Evolutionary conservation across 2,329 filamentous ascomycete species (phyloP).

Genomic region (Endothia cerciana): DNA sequence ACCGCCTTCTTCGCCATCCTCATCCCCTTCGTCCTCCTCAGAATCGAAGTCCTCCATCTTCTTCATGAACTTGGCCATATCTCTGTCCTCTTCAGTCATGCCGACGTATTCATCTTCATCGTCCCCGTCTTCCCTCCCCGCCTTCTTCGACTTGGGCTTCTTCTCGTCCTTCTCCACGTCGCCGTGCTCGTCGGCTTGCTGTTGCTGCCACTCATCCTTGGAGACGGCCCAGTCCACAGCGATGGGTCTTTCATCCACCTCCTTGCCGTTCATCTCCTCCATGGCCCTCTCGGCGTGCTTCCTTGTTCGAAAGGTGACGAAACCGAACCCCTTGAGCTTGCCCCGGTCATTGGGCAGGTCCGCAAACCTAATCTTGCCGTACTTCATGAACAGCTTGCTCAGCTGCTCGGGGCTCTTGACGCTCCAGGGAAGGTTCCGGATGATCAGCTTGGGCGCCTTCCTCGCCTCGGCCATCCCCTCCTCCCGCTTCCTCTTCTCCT

Average conservation of each 20-base stretch:
- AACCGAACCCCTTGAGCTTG: conserved; percentile 86
- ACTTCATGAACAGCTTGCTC: conserved; percentile 77
- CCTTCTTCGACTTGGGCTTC: conserved; percentile 36
- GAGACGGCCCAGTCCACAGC: conserved; percentile 98
- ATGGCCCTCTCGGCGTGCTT: conserved; percentile 93
- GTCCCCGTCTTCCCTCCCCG: conserved; percentile 41
- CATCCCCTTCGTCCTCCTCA: conserved; percentile 49
- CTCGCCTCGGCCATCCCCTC: conserved; percentile 64
- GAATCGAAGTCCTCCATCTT: conserved; percentile 62
- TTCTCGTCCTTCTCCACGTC: conserved; percentile 42
- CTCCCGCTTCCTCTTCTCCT: conserved; percentile 56
- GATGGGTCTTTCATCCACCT: conserved; percentile 82
- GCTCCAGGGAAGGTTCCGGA: conserved; percentile 95
- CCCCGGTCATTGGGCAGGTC: conserved; percentile 80
- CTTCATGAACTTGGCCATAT: conserved; percentile 60
- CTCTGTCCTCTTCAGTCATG: conserved; percentile 44
- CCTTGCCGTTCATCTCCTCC: conserved; percentile 83
- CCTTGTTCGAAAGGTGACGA: conserved; percentile 83
- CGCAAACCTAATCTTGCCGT: conserved; percentile 87
- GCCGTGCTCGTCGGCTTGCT: conserved; percentile 50
- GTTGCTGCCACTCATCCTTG: conserved; percentile 79
- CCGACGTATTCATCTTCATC: conserved; percentile 39
- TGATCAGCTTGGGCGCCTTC: conserved; percentile 76
- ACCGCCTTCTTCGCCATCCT: conserved; percentile 41
- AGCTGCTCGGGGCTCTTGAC: conserved; percentile 87